Conservation (phyloP, 164 flowering plant species). For the Stephania cephalantha region DNA sequence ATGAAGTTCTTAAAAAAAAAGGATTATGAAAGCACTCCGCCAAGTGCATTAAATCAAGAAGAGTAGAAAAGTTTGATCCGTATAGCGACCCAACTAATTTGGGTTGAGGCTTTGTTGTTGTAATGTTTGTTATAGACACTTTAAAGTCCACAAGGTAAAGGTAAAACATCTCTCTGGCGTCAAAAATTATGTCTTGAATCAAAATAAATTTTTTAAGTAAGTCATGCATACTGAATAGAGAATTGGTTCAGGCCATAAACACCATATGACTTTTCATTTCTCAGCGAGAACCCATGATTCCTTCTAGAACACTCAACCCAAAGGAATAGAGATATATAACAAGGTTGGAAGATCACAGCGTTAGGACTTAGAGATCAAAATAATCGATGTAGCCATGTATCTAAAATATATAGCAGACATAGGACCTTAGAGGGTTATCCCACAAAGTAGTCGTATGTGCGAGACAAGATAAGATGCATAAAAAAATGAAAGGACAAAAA, state of each 20-base stretch:
- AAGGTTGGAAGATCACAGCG: background rate
- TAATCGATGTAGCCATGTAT: background rate
- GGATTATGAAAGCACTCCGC: no score
- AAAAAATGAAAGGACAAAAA: background rate
- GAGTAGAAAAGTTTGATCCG: no score
- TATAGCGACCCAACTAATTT: no score
- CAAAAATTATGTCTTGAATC: background rate
- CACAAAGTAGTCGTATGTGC: background rate
- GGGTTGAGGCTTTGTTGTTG: no score
- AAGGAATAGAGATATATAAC: background rate
- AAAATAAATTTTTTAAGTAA: background rate
- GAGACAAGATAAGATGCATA: background rate
- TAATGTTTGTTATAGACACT: background rate
- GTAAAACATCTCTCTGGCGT: background rate
- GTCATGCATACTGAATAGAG: background rate
- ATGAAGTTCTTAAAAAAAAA: no score
- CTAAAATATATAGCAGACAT: background rate
- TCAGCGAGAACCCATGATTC: background rate
- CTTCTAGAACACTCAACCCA: background rate
- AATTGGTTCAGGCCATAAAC: background rate
- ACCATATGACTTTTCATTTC: background rate
- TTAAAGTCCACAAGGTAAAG: background rate
- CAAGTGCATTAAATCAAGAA: no score
- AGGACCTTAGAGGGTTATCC: background rate
- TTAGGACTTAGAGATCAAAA: background rate